Conservation (phyloP, 805 yeast genomes). For the Ascoidea rubescens region DNA sequence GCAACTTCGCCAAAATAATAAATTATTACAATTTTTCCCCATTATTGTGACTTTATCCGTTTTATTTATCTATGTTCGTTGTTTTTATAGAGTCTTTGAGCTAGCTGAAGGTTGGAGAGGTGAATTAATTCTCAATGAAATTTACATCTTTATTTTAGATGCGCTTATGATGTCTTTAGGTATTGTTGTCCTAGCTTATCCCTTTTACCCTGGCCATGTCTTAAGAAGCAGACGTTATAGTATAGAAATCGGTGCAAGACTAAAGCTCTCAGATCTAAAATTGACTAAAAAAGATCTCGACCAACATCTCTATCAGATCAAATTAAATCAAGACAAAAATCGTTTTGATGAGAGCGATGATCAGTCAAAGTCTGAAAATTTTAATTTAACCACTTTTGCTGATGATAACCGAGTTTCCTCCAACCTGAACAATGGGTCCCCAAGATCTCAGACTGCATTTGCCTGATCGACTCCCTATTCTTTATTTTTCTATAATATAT, state of each 20-base stretch:
- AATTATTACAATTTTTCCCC: constrained; percentile 28
- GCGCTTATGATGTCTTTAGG: constrained; percentile 45
- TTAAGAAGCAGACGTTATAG: constrained; percentile 19
- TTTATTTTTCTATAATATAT: too few relatives aligned
- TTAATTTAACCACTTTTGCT: too few relatives aligned
- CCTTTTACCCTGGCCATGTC: constrained; percentile 49
- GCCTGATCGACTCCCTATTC: too few relatives aligned
- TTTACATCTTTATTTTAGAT: constrained; percentile 44
- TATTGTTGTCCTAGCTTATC: constrained; percentile 26
- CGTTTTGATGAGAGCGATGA: too few relatives aligned
- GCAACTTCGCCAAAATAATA: constrained; percentile 19
- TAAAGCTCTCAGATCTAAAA: not conserved
- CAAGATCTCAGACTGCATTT: too few relatives aligned
- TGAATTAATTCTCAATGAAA: constrained; percentile 41
- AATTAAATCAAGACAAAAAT: too few relatives aligned
- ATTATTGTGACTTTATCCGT: constrained; percentile 31
- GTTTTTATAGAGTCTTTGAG: constrained; percentile 61
- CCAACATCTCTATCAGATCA: too few relatives aligned
- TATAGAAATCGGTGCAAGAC: not conserved
- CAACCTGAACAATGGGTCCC: too few relatives aligned
- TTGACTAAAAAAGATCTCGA: not conserved
- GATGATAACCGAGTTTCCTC: too few relatives aligned
- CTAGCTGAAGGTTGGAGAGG: constrained; percentile 62
- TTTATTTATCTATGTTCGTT: constrained; percentile 43
- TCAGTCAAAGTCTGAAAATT: too few relatives aligned